Conservation (phyloP, 352 stramenopile genomes). For the Globisporangium cylindrosporum region DNA sequence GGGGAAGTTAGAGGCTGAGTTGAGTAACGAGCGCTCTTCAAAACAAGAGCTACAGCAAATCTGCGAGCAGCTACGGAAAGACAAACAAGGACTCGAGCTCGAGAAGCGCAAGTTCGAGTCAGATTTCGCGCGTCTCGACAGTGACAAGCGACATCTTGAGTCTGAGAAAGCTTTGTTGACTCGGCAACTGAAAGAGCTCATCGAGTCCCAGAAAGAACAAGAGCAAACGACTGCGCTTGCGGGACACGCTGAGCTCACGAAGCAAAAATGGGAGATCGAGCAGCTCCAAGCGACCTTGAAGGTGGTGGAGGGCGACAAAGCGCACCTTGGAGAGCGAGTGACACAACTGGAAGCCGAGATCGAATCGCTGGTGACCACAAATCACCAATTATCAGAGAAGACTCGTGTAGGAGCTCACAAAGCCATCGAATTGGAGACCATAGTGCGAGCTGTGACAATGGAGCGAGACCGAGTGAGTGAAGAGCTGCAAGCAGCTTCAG, state of each 20-base stretch:
- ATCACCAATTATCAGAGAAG: constrained; percentile 35
- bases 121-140: constrained; percentile 21
- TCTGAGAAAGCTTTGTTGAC: constrained; percentile 28
- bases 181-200: constrained; percentile 11
- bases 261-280: constrained; percentile 51
- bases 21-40: constrained; percentile 6
- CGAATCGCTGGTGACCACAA: constrained; percentile 28
- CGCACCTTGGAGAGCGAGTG: constrained; percentile 27
- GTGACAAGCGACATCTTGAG: constrained; percentile 37
- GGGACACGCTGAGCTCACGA: constrained; percentile 18
- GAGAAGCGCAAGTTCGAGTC: constrained; percentile 18
- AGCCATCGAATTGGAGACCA: constrained; percentile 22
- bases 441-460: not conserved
- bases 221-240: constrained; percentile 19
- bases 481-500: constrained; percentile 16
- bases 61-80: constrained; percentile 24
- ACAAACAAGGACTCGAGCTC: constrained; percentile 23
- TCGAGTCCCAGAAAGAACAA: constrained; percentile 17
- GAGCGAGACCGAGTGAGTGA: constrained; percentile 23
- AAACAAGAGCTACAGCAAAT: constrained; percentile 23
- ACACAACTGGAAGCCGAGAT: constrained; percentile 31
- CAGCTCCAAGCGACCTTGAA: constrained; percentile 38
- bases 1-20: not conserved
- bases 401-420: constrained; percentile 20
- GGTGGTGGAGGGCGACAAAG: constrained; percentile 36